A percentile compares a stretch with the other conserved stretches of the same genome.
phyloP scores from a whole-genome alignment of 2,329 filamentous ascomycete genomes.

The Penicillium sp. region DNA sequence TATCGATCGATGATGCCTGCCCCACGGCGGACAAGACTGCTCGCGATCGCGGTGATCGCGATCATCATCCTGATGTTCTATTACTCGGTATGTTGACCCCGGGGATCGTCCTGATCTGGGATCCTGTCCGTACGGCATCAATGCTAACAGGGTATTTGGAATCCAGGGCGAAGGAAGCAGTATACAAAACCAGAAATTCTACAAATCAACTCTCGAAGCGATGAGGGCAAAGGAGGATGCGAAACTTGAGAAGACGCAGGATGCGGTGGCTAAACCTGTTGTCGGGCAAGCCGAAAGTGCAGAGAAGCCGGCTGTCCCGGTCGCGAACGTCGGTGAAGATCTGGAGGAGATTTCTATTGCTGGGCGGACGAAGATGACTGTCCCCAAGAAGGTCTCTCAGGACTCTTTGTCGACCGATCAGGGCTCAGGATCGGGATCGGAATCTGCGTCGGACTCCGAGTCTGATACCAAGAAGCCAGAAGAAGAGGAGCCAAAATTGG shows the following conservation, averaged over 20 bases:
- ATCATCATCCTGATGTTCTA: slow-evolving; percentile 69
- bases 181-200: slow-evolving; percentile 51
- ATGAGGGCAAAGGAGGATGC: slow-evolving; percentile 49
- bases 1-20: slow-evolving; percentile 61
- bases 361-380: slow-evolving; percentile 54
- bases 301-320: slow-evolving; percentile 30
- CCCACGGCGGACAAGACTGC: slow-evolving; percentile 54
- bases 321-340: slow-evolving; percentile 43
- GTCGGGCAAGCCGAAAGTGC: slow-evolving; percentile 63
- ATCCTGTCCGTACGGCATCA: not conserved
- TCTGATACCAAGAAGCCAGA: not conserved
- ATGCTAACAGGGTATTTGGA: slow-evolving; percentile 3
- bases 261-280: slow-evolving; percentile 11
- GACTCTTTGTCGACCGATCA: not conserved
- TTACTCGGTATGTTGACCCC: slow-evolving; percentile 58
- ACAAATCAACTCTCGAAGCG: slow-evolving; percentile 55
- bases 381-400: slow-evolving; percentile 30
- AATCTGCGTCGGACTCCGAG: slow-evolving; percentile 13
- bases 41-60: slow-evolving; percentile 66
- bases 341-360: slow-evolving; percentile 52
- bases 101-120: not conserved
- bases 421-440: not conserved
- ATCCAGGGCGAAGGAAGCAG: slow-evolving; percentile 41
- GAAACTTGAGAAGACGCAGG: slow-evolving; percentile 53
- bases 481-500: slow-evolving; percentile 49